Base-by-base conservation (phyloP, 805 yeast genomes). In the Candida patagonica region DNA sequence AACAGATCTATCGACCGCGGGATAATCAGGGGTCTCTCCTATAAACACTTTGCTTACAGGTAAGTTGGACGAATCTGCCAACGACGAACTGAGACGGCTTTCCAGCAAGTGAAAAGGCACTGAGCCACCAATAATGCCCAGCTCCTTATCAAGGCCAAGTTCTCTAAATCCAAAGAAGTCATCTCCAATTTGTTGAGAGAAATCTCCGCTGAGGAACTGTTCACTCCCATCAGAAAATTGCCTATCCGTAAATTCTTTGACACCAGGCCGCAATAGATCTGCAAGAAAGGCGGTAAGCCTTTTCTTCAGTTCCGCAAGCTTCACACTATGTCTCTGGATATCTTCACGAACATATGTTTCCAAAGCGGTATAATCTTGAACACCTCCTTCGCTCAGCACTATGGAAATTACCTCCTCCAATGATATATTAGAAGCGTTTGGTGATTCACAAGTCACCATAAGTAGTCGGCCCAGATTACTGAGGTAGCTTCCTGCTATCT, bases 81-180 rank as follows among this genome's bases (percentile, higher is more conserved):
- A 63, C 46, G 65, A 69, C 2, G 49, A 48, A 26, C 78, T 77
- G 35, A 83, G 67, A 43, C 80, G 70, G 6, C 94, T 77, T 50
- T 86, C 95, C 26, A 92, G 65, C 42, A 92, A 65, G 59, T 89
- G 95, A 32, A 94, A 67, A 1, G 99, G 98, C 21, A 92, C 86
- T 0, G 95, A 75, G 2, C 88, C 73, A 22, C 88, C 80, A 37
- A 87, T 62, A 56, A 89, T 66, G 8, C 89, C 88, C 57, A 86
- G 81, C 59, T 92, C 99, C 52, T 80, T 84, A 53, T 89, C 97
- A 39, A 92, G 65, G 0, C 98, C 98, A 35, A 92, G 67, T 49
- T 89, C 97, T 55, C 74, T 82, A 67, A 92, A 94, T 0, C 99
- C 99, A 64, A 94, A 94, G 70, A 88, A 92, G 62, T 92, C 99